Evolutionary conservation across 805 yeast genomes (phyloP), one percentile per base, ranked within the genome.

Genomic region (Wickerhamiella occidentalis): DNA sequence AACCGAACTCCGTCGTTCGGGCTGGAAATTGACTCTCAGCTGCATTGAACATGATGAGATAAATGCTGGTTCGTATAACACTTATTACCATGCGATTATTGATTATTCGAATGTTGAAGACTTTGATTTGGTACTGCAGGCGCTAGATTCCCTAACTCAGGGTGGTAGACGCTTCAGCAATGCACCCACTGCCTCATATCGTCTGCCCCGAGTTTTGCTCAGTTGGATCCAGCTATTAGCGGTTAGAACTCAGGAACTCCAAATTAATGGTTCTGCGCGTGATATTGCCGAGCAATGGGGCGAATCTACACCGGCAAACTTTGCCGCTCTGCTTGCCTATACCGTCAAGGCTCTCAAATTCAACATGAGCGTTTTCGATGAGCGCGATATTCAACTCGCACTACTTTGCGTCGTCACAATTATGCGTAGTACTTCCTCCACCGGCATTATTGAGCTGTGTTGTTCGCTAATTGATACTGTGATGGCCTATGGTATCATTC

Each of bases 31-130:
- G 21, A 61, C 84, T 58, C 58, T 64, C 6, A 68, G 70, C 46
- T 82, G 94, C 61, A 76, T 82, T 7, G 58, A 61, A 18, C 67
- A 71, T 33, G 78, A 77, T 52, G 80, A 77, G 38, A 57, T 67
- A 8, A 65, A 70, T 13, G 68, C 77, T 7, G 72, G 75, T 1
- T 69, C 76, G 6, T 66, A 73, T 45, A 58, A 79, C 46, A 67
- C 73, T 48, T 82, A 79, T 62, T 85, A 79, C 61, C 68, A 74
- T 49, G 82, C 80, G 45, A 74, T 84, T 1, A 62, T 76, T 51
- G 73, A 80, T 51, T 58, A 69, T 15, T 55, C 68, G 33, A 54
- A 71, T 13, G 77, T 77, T 49, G 72, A 72, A 2, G 80, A 79
- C 53, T 71, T 76, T 53, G 75, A 71, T 41, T 56, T 72, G 17